Percentiles rank a stretch among this genome's conserved stretches.
These are phyloP conservation scores for Acacia confusa DNA, from an alignment of 306 rosid species.

Conservation along the genomic window DNA sequence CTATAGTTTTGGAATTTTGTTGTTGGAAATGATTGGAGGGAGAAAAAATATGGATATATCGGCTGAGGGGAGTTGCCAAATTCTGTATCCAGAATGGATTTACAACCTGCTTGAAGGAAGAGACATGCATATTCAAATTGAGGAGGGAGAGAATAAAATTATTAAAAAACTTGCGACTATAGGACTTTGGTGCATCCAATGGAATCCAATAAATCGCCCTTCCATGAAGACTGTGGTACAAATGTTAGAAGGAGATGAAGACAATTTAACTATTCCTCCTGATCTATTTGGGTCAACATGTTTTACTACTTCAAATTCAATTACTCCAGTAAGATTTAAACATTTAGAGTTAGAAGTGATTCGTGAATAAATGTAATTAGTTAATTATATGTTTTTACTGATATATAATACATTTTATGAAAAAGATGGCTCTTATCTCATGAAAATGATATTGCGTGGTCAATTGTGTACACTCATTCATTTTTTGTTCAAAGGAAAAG, in stretches of 20 bases:
- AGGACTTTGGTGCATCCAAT: constrained; percentile 37
- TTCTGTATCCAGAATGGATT: constrained; percentile 29
- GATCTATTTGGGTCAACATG: constrained; percentile 11
- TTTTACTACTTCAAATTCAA: neutral
- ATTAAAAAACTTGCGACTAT: constrained; percentile 29
- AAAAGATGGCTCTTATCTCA: neutral
- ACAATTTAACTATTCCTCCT: constrained; percentile 18
- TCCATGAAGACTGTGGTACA: constrained; percentile 32
- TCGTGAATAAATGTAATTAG: neutral
- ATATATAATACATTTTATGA: neutral
- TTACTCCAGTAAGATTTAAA: neutral
- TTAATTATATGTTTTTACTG: neutral
- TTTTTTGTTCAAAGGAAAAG: neutral
- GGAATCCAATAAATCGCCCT: constrained; percentile 35
- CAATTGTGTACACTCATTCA: neutral
- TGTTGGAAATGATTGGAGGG: constrained; percentile 29
- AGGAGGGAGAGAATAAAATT: constrained; percentile 14
- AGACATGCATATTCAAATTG: constrained; percentile 7
- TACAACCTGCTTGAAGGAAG: constrained; percentile 21
- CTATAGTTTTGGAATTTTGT: constrained; percentile 42
- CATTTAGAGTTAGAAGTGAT: constrained; percentile 8
- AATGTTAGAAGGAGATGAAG: constrained; percentile 27
- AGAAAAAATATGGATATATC: constrained; percentile 17
- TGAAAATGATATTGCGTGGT: neutral
- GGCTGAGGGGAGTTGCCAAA: neutral